These are phyloP conservation scores for Exserohilum rostratum DNA, from an alignment of 2,329 filamentous ascomycete species.

Conservation along the genomic window DNA sequence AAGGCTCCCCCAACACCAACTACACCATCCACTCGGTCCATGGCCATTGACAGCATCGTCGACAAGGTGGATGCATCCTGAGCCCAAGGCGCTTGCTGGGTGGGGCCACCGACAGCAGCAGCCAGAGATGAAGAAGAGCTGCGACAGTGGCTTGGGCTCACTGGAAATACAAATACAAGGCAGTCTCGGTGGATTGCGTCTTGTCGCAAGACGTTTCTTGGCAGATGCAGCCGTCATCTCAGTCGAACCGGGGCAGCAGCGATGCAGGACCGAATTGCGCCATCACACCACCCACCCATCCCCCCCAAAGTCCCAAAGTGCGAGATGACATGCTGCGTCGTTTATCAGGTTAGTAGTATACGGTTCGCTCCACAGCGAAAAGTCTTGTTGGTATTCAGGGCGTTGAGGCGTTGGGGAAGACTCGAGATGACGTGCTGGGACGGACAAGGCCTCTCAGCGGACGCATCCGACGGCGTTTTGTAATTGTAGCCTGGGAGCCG, in stretches of 20 bases:
- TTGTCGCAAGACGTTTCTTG: slow-evolving; percentile 4
- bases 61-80: slow-evolving; percentile 46
- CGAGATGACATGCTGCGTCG: background rate
- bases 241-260: slow-evolving; percentile 4
- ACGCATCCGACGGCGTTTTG: slow-evolving; percentile 13
- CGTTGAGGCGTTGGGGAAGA: slow-evolving; percentile 9
- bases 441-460: slow-evolving; percentile 1
- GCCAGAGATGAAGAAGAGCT: background rate
- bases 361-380: slow-evolving; percentile 8
- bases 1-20: slow-evolving; percentile 46
- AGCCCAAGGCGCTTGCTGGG: slow-evolving; percentile 10
- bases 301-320: background rate
- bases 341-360: background rate
- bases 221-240: slow-evolving; percentile 1
- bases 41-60: slow-evolving; percentile 50
- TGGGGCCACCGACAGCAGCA: background rate
- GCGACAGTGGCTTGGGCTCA: slow-evolving; percentile 1
- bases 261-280: background rate
- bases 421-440: slow-evolving; percentile 2
- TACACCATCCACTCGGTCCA: slow-evolving; percentile 46
- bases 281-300: background rate
- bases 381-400: slow-evolving; percentile 21
- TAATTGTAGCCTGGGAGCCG: background rate
- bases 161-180: slow-evolving; percentile 4
- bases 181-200: slow-evolving; percentile 5